Percentiles rank a stretch among this genome's conserved stretches.
phyloP scores from a whole-genome alignment of 306 rosid species.

The Sphenostylis stenocarpa region DNA sequence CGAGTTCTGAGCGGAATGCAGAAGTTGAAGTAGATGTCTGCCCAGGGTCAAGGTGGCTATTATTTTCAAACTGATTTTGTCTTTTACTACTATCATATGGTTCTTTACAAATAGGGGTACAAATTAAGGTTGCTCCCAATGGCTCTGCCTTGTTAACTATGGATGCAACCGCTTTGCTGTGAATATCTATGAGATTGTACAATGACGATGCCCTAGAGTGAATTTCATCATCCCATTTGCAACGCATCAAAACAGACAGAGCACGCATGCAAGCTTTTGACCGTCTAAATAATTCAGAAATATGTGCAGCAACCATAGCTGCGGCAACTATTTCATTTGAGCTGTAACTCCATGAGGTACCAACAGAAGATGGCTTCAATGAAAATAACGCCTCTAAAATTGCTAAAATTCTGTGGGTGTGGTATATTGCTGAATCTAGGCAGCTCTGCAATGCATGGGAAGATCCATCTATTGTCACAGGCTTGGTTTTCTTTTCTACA shows the following conservation, averaged over 20 bases:
- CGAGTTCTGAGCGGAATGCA: constrained; percentile 33
- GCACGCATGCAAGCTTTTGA: constrained; percentile 95
- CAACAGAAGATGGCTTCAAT: constrained; percentile 83
- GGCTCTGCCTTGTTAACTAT: constrained; percentile 83
- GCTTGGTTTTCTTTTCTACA: constrained; percentile 39
- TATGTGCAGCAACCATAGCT: constrained; percentile 95
- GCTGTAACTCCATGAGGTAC: constrained; percentile 87
- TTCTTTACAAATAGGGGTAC: constrained; percentile 51
- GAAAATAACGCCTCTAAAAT: constrained; percentile 83
- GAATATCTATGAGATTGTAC: constrained; percentile 79
- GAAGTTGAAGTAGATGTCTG: constrained; percentile 40
- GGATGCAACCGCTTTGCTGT: constrained; percentile 80
- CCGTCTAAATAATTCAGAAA: constrained; percentile 77
- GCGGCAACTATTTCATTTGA: constrained; percentile 94
- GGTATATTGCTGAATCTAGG: constrained; percentile 64
- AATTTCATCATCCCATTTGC: constrained; percentile 81
- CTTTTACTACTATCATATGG: constrained; percentile 46
- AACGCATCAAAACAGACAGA: constrained; percentile 68
- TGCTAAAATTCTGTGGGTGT: constrained; percentile 72
- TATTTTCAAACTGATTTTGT: constrained; percentile 41
- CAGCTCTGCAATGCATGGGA: constrained; percentile 49
- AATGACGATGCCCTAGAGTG: constrained; percentile 72
- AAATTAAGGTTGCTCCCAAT: constrained; percentile 64
- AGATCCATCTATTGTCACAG: constrained; percentile 54
- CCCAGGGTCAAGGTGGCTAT: constrained; percentile 46